Base-by-base conservation (phyloP, 108 stramenopile species). In the Nitzschia putrida region DNA sequence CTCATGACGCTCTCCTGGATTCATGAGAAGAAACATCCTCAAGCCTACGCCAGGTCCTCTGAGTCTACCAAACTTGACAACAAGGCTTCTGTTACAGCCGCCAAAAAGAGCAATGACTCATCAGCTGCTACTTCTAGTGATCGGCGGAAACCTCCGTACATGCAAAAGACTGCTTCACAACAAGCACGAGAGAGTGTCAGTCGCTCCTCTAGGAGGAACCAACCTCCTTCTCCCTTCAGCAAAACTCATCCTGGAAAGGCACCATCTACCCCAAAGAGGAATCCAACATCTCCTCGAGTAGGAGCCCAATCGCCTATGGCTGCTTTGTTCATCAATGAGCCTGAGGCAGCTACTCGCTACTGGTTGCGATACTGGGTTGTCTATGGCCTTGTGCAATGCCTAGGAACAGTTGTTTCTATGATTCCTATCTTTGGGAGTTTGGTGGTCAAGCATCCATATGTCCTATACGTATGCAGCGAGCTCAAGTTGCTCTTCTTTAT, bases 361-460 rank as follows among this genome's bases (percentile, higher is more conserved):
- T 74, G 88, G 74, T 74, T 91, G 39, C 76, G 83, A 47, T 91
- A 88, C 72, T 91, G 90, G 90, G 80, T 83, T 60, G 83, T 86
- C 20, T 87, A 85, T 60, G 77, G 76, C 4, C 57, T 82, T 22
- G 57, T 91, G 7, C 71, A 68, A 53, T 84, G 81, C 25, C 26
- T 84, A 11, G 70, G 73, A 23, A 51, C 64, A 23, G 70, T 78
- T n/a, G 56, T 66, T 18, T 49, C 63, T 16, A 61, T 91, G 57
- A 43, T 85, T 22, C 90, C 90, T 29, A 50, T 91, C 22, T 50
- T 91, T 66, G 79, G 77, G 25, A 60, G 64, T 18, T 57, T 78
- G 14, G 57, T 78, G 18, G 63, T 57, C 0, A 21, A 57, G 39
- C 69, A 77, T 37, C 57, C 76, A 2, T 53, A 66, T 42, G 50